Conservation (phyloP, 148 eudicot species). For the Chenopodium formosanum region DNA sequence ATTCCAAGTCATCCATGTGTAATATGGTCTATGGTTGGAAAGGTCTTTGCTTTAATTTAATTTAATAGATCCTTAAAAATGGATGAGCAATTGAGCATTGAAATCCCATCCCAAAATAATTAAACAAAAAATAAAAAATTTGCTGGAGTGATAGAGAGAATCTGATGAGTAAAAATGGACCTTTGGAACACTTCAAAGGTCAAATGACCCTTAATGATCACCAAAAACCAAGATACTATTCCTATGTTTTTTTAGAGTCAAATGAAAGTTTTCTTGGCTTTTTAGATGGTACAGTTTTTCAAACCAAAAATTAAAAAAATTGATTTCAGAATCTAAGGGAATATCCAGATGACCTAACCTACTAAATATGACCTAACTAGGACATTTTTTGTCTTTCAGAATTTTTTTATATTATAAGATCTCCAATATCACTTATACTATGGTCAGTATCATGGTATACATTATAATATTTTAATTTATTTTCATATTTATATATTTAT, state of each 20-base stretch:
- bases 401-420: not conserved
- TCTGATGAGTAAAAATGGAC: not conserved
- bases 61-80: not conserved
- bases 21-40: not conserved
- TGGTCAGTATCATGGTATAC: not conserved
- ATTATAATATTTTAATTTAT: not conserved
- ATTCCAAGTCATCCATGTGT: not conserved
- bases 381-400: not conserved
- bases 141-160: not conserved
- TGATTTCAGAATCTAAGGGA: conserved; percentile 31
- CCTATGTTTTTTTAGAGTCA: conserved; percentile 29
- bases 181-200: conserved; percentile 10
- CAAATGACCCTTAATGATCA: conserved; percentile 20
- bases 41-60: not conserved
- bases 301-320: not conserved
- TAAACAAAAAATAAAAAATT: not conserved
- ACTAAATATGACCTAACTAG: conserved; percentile 4
- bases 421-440: conserved; percentile 3
- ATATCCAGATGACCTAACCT: conserved; percentile 38
- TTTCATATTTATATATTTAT: too few species aligned
- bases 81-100: not conserved
- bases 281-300: not conserved
- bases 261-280: conserved; percentile 15
- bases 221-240: conserved; percentile 31
- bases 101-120: not conserved